These are phyloP conservation scores for Fusarium equiseti DNA, from an alignment of 2,329 filamentous ascomycete genomes.

Conservation along the genomic window DNA sequence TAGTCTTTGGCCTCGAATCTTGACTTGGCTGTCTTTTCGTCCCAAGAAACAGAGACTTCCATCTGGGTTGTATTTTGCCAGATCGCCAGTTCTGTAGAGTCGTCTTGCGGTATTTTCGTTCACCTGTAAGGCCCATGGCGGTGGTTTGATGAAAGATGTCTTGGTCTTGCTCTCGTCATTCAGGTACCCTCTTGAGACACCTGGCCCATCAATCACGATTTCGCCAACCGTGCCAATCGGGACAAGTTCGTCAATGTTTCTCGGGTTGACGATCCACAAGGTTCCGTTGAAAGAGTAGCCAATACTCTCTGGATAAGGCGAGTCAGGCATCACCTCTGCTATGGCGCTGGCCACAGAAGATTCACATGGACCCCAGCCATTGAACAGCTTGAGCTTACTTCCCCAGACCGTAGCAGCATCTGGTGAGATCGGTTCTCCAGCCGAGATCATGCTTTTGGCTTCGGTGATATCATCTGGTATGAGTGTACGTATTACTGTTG, in stretches of 20 bases:
- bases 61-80: constrained; percentile 2
- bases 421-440: neutral
- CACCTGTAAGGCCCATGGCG: neutral
- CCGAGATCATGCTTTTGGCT: neutral
- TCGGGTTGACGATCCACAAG: neutral
- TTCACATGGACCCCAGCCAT: neutral
- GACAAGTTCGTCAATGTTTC: neutral
- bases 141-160: neutral
- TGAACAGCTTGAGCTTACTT: neutral
- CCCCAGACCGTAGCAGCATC: neutral
- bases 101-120: neutral
- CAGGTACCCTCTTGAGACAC: neutral
- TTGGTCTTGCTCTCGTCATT: neutral
- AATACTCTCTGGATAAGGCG: neutral
- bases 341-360: neutral
- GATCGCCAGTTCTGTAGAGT: neutral
- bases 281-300: neutral
- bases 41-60: neutral
- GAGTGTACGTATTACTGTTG: neutral
- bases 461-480: neutral
- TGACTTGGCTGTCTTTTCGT: neutral
- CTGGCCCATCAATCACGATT: neutral
- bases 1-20: neutral
- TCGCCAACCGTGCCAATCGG: neutral
- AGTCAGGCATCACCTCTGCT: neutral